phyloP scores from a whole-genome alignment of 2,329 filamentous ascomycete genomes.

The Dendryphion nanum region DNA sequence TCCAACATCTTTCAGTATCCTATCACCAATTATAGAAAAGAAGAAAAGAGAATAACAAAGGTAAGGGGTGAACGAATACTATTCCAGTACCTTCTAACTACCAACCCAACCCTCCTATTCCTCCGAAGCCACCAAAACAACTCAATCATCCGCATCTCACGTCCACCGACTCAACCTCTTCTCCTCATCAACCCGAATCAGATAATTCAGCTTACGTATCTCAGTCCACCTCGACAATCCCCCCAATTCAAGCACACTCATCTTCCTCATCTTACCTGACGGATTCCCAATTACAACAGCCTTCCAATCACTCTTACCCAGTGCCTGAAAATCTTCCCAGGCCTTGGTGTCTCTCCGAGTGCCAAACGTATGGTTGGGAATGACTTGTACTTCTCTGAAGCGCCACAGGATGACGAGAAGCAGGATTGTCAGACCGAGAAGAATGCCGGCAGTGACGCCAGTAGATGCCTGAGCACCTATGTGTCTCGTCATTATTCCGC shows the following conservation, averaged over 20 bases:
- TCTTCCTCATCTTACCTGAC: slow-evolving; percentile 63
- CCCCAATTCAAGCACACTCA: slow-evolving; percentile 71
- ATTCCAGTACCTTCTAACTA: no score
- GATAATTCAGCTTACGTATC: slow-evolving; percentile 55
- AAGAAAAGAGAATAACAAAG: no score
- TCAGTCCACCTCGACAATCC: slow-evolving; percentile 69
- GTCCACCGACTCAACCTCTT: no score
- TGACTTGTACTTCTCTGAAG: slow-evolving; percentile 66
- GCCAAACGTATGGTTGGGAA: slow-evolving; percentile 58
- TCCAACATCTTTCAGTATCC: no score
- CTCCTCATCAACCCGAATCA: slow-evolving; percentile 21
- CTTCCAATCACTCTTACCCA: slow-evolving; percentile 57
- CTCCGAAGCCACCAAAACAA: no score
- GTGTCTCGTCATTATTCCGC: slow-evolving; percentile 64
- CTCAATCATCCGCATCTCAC: no score
- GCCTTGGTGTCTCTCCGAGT: slow-evolving; percentile 31
- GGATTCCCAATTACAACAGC: slow-evolving; percentile 72
- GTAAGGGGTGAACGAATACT: no score
- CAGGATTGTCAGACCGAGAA: slow-evolving; percentile 63
- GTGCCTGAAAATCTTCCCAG: slow-evolving; percentile 35
- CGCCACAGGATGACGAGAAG: slow-evolving; percentile 63
- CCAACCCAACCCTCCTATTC: neutral
- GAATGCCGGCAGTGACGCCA: slow-evolving; percentile 65
- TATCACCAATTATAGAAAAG: no score
- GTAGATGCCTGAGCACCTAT: slow-evolving; percentile 68